Evolutionary conservation across 2,329 filamentous ascomycete species (phyloP), one percentile per base, ranked within the genome.

Genomic region (Apiospora arundinis): DNA sequence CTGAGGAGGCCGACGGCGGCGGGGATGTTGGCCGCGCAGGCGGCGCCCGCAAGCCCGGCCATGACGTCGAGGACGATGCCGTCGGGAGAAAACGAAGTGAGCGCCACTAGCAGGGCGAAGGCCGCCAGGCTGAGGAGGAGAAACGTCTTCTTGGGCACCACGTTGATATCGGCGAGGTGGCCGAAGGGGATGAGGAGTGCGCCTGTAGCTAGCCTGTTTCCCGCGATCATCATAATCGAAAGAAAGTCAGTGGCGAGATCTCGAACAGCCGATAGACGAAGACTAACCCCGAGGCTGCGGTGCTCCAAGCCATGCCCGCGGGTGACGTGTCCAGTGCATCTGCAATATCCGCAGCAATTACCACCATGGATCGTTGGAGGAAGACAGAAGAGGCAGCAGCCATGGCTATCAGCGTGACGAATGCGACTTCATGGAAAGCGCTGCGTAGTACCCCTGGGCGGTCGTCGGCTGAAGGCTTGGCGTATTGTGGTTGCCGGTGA

Each of bases 11-110:
- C 78, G 32, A 80, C 75, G 37, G 78, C 77, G 52, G 78, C 75
- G 14, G 79, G 79, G 23, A 81, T 75, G 40, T 78, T 80, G 16
- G 79, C 79, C 25, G 80, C 79, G 70, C 78, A 80, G 37, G 79
- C 76, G 21, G 79, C 66, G 16, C 80, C 80, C 5, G 79, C 79
- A 40, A 81, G 48, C 2, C 77, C 78, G 4, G 79, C 78, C 69
- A 81, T 71, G 23, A 78, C 65, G 69, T 80, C 78, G 14, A 81
- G 74, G 7, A 79, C 73, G n/a, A 79, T 69, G 12, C 79, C 80
- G 28, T 73, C 77, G 23, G 67, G 69, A 8, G 77, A 73, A 44
- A 80, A 75, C 21, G 78, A 75, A 9, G 77, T 78, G 42, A 76
- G 74, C 2, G 76, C 78, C 14, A 75, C 73, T 12, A 79, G 73